Percentiles rank a stretch among this genome's conserved stretches.
These are phyloP conservation scores for Stachybotrys chartarum DNA, from an alignment of 2,329 filamentous ascomycete species.

Conservation along the genomic window DNA sequence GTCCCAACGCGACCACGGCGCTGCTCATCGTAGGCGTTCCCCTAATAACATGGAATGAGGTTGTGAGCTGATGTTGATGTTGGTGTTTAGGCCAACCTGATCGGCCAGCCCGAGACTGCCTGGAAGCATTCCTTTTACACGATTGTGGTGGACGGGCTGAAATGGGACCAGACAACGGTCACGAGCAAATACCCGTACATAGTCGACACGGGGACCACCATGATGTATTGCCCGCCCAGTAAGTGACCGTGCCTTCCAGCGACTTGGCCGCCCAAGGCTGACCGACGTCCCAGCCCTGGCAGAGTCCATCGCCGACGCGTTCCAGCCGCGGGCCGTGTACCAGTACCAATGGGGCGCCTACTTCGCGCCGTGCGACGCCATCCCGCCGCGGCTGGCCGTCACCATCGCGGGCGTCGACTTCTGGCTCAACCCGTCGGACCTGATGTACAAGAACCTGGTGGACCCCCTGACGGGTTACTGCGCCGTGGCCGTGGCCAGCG, in stretches of 20 bases:
- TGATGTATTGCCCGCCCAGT: conserved; percentile 43
- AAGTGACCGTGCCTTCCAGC: conserved; percentile 13
- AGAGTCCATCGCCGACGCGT: conserved; percentile 37
- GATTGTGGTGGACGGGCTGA: conserved; percentile 40
- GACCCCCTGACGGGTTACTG: conserved; percentile 41
- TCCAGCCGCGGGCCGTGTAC: conserved; percentile 39
- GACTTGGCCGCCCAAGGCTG: not conserved
- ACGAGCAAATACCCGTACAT: conserved; percentile 39
- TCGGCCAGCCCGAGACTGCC: conserved; percentile 26
- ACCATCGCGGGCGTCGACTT: conserved; percentile 35
- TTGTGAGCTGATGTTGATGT: not conserved
- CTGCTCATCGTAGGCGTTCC: conserved; percentile 36
- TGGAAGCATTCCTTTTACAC: conserved; percentile 46
- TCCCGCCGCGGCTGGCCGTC: conserved; percentile 37
- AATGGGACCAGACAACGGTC: conserved; percentile 34
- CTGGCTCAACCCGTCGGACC: conserved; percentile 38
- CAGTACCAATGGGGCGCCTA: conserved; percentile 39
- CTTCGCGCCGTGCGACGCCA: conserved; percentile 41
- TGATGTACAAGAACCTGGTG: conserved; percentile 35
- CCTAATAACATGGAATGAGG: not conserved
- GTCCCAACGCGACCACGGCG: conserved; percentile 25
- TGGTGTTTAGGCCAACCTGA: conserved; percentile 34
- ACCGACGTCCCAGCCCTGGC: conserved; percentile 29
- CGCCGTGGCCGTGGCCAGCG: conserved; percentile 37
- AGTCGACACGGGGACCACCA: conserved; percentile 44